phyloP scores from a whole-genome alignment of 73 alveolate genomes.

The Effrenium voratum region DNA sequence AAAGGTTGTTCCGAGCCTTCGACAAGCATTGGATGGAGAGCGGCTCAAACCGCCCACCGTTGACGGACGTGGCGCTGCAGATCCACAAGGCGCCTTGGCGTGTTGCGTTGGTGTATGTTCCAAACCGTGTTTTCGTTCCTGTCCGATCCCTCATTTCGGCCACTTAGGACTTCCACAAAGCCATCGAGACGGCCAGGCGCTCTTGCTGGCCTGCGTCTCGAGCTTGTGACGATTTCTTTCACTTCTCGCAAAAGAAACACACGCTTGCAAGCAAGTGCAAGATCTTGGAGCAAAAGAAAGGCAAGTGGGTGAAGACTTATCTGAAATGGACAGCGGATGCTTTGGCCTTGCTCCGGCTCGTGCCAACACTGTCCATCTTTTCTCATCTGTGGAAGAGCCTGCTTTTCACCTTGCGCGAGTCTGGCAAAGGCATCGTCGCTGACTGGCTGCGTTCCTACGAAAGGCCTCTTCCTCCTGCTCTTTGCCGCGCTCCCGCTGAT shows the following conservation, averaged over 20 bases:
- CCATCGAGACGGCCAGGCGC: slow-evolving; percentile 4
- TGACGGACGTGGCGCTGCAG: background rate
- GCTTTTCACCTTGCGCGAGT: background rate
- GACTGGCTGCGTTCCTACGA: background rate
- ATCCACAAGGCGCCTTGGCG: no score
- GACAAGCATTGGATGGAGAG: background rate
- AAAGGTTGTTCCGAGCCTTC: background rate
- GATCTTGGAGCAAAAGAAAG: background rate
- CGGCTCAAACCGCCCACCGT: background rate
- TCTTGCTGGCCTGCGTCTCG: background rate
- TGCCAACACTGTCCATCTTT: background rate
- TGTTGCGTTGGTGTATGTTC: no score
- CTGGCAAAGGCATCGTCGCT: background rate
- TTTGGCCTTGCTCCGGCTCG: background rate
- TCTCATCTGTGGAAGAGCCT: background rate
- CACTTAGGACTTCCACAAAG: background rate
- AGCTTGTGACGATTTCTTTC: slow-evolving; percentile 12
- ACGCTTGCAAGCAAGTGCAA: background rate
- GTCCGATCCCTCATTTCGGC: no score
- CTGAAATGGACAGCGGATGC: background rate
- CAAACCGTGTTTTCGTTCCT: no score
- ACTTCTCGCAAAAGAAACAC: background rate
- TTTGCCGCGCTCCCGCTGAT: background rate
- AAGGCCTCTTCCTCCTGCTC: background rate
- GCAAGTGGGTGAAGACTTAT: background rate